A percentile compares a stretch with the other conserved stretches of the same genome.
Conservation (phyloP, 345 rosid genomes). For the Dovyalis caffra region DNA sequence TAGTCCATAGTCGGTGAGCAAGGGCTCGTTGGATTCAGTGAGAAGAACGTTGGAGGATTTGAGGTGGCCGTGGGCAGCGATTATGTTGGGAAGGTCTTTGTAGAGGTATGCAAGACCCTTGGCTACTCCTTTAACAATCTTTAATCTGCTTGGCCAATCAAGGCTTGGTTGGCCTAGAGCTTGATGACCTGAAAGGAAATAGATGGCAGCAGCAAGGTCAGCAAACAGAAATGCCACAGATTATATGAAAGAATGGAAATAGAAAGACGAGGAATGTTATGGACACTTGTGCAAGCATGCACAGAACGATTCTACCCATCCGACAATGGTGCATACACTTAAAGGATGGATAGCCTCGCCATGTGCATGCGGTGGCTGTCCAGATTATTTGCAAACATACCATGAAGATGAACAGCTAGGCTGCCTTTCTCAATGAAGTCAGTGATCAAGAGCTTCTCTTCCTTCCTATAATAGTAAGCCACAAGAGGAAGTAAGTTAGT, state of each 20-base stretch:
- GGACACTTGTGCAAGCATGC: background rate
- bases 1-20: conserved; percentile 69
- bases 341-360: background rate
- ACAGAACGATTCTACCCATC: background rate
- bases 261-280: background rate
- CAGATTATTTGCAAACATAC: conserved; percentile 36
- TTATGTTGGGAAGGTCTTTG: conserved; percentile 64
- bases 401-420: conserved; percentile 82
- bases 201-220: background rate
- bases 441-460: conserved; percentile 75
- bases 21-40: conserved; percentile 47
- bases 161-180: conserved; percentile 50
- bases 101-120: conserved; percentile 64
- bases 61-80: conserved; percentile 85
- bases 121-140: conserved; percentile 69
- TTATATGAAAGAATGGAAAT: background rate
- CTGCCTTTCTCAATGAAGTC: conserved; percentile 61
- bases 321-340: background rate
- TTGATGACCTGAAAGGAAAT: conserved; percentile 42
- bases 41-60: conserved; percentile 87
- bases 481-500: conserved; percentile 71
- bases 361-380: background rate
- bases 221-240: background rate
- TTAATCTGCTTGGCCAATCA: conserved; percentile 71
- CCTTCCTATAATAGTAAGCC: conserved; percentile 80